Conservation (phyloP, 2,329 filamentous ascomycete species). For the Colletotrichum abscissum region DNA sequence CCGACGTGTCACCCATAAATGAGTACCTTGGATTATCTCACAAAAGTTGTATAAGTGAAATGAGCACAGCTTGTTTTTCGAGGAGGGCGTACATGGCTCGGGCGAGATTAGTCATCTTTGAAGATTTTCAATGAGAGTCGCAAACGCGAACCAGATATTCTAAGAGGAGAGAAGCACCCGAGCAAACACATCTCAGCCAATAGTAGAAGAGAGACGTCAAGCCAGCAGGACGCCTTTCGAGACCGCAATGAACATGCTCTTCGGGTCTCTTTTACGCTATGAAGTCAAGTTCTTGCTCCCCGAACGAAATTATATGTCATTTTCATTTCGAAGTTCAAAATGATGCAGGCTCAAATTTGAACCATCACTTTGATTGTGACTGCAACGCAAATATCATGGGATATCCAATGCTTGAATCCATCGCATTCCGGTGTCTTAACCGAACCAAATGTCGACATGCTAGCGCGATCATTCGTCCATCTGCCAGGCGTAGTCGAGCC, state of each 20-base stretch:
- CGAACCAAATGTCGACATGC: neutral
- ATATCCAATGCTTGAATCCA: neutral
- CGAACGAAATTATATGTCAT: neutral
- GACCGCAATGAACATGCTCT: too few relatives aligned
- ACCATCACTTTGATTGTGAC: neutral
- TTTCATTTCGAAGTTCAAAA: neutral
- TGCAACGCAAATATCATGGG: neutral
- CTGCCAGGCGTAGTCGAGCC: slow-evolving; percentile 92
- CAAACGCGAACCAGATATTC: too few relatives aligned
- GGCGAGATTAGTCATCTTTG: too few relatives aligned
- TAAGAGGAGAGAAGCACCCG: too few relatives aligned
- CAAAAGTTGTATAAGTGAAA: too few relatives aligned
- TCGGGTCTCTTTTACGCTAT: neutral
- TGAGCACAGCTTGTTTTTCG: too few relatives aligned
- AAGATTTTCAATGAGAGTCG: too few relatives aligned
- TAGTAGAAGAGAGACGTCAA: too few relatives aligned
- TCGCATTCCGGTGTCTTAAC: neutral
- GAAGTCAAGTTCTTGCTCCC: neutral
- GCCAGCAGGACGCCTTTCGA: too few relatives aligned
- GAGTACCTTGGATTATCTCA: neutral
- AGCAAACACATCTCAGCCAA: too few relatives aligned
- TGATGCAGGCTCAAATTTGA: too few relatives aligned
- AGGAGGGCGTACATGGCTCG: too few relatives aligned
- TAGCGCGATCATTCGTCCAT: slow-evolving; percentile 80
- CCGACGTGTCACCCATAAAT: neutral